Conservation (phyloP, 345 rosid genomes). For the Physaria fendleri region DNA sequence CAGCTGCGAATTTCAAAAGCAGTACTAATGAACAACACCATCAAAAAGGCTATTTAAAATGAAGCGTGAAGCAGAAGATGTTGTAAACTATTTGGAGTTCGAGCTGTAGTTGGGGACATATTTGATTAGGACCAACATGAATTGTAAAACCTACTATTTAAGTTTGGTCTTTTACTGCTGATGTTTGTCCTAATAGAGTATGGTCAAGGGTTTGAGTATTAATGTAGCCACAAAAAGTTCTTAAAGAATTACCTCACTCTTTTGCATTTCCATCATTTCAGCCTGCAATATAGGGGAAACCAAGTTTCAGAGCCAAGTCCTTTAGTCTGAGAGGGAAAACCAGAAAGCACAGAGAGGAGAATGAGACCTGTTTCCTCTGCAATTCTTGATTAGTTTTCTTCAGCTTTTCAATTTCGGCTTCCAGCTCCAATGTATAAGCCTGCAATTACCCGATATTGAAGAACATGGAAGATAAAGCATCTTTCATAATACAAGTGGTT, state of each 20-base stretch:
- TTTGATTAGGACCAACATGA: background rate
- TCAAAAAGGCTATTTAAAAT: background rate
- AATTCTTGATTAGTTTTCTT: conserved; percentile 71
- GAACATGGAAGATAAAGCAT: background rate
- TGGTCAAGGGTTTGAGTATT: background rate
- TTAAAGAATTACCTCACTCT: conserved; percentile 46
- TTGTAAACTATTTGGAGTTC: background rate
- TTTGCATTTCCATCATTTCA: conserved; percentile 48
- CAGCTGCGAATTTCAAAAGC: conserved; percentile 27
- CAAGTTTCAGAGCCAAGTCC: conserved; percentile 9
- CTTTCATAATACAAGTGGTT: background rate
- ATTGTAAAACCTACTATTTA: background rate
- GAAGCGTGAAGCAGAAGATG: background rate
- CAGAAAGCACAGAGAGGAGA: background rate
- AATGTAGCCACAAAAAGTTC: background rate
- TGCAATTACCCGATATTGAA: conserved; percentile 24
- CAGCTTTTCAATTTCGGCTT: conserved; percentile 82
- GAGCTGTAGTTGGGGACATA: background rate
- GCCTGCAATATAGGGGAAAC: conserved; percentile 40
- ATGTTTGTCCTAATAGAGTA: background rate
- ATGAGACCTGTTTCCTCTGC: conserved; percentile 62
- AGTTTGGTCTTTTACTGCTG: background rate
- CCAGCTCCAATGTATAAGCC: conserved; percentile 98
- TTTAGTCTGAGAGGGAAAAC: background rate
- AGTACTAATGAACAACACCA: background rate